Percentiles rank a stretch among this genome's conserved stretches.
Conservation (phyloP, 306 rosid genomes). For the Castanopsis chinensis region DNA sequence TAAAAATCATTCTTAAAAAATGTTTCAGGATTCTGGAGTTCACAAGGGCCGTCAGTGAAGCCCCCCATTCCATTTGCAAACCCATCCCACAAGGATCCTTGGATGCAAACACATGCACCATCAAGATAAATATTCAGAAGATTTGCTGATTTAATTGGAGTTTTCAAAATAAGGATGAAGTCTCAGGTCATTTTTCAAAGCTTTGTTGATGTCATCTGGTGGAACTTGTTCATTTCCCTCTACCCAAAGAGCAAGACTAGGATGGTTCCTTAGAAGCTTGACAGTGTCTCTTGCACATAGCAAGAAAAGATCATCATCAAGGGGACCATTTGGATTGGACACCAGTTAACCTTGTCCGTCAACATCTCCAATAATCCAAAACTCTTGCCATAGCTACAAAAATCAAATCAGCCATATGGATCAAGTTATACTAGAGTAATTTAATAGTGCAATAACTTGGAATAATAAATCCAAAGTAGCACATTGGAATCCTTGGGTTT, state of each 20-base stretch:
- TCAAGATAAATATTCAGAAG: slow-evolving; percentile 39
- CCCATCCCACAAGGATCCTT: slow-evolving; percentile 95
- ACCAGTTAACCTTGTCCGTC: slow-evolving; percentile 84
- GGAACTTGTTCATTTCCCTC: slow-evolving; percentile 98
- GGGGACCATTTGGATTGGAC: slow-evolving; percentile 87
- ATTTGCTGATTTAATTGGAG: slow-evolving; percentile 28
- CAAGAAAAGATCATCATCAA: slow-evolving; percentile 90
- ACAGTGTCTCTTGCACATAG: slow-evolving; percentile 92
- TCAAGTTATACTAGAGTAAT: slow-evolving; percentile 13
- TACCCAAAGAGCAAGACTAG: slow-evolving; percentile 97
- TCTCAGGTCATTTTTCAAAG: slow-evolving; percentile 66
- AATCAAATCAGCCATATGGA: slow-evolving; percentile 21
- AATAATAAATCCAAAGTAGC: neutral
- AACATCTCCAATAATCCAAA: slow-evolving; percentile 96
- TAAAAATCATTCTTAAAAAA: slow-evolving; percentile 65
- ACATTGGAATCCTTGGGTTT: neutral
- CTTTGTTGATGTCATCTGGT: slow-evolving; percentile 72
- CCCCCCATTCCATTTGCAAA: slow-evolving; percentile 88
- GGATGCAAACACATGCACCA: slow-evolving; percentile 75
- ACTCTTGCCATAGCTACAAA: slow-evolving; percentile 93
- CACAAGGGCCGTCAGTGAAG: slow-evolving; percentile 89
- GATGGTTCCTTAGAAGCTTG: slow-evolving; percentile 87
- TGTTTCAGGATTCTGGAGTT: slow-evolving; percentile 83
- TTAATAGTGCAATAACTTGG: neutral
- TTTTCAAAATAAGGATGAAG: slow-evolving; percentile 69